Base-by-base conservation (phyloP, 257 asterid species). In the Handroanthus guayacan region DNA sequence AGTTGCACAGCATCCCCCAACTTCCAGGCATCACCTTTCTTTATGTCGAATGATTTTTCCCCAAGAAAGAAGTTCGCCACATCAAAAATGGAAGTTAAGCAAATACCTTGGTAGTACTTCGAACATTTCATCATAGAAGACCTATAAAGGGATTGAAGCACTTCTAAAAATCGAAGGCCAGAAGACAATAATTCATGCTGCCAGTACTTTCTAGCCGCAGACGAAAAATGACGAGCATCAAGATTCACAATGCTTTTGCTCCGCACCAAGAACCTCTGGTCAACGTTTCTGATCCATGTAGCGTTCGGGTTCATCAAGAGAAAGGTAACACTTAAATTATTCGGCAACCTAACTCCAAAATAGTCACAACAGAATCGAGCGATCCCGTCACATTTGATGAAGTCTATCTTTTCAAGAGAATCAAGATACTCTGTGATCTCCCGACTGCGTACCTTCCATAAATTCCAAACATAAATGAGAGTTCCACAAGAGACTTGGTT, bases 261-360 rank as follows among this genome's bases (percentile, higher is more conserved):
- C 73, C 9, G 48, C 68, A 71, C 18, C 6, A 78, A 5, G 60
- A 74, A 86, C 67, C 69, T 62, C 47, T 52, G 9, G 44, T 84
- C 82, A 48, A 78, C 75, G 57, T 75, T 79, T 52, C 36, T 74
- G 13, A 76, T 85, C 95, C 95, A 91, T 6, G 85, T 78, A 20
- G 93, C 87, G 34, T 80, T 74, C 3, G 90, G 89, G n/a, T 80
- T 86, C 81, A 87, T 16, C 82, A 91, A 65, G 5, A 74, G 62
- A 77, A 44, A 86, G 11, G 61, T 36, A 10, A 12, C 67, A 36
- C 67, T 81, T 0, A n/a, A 2, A 57, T 76, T 48, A 57, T 80
- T 62, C 0, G 52, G 6, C 9, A 67, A 71, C 79, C 85, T 84
- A 75, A 88, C 85, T 12, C 97, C 97, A 72, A 89, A 89, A 80